Evolutionary conservation across 208 protist genomes (phyloP), one percentile per base, ranked within the genome.

Genomic region (Leptomonas pyrrhocoris): DNA sequence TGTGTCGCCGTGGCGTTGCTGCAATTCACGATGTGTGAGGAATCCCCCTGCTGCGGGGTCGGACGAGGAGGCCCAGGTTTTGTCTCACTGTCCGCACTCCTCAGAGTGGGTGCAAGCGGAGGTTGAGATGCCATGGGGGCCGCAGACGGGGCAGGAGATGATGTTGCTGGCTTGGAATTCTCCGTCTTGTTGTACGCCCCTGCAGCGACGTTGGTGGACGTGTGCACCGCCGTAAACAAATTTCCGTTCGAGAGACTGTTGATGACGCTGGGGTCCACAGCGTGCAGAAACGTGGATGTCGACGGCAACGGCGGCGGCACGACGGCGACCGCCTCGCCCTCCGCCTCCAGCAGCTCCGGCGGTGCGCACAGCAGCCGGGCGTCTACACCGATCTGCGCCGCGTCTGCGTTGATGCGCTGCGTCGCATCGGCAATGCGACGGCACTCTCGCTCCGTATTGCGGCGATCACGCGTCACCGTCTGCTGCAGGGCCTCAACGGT

Each of bases 1-100:
- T 69, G 71, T 51, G 71, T 77, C 30, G 61, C 40, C 18, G 69
- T 58, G 0, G 51, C 45, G 40, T 42, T 55, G 38, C 49, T 70
- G 2, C 18, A 7, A 0, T 71, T 63, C 27, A 38, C 54, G 5
- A 59, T 21, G 50, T 46, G 28, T 3, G 27, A 50, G 19, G 34
- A 23, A 13, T 43, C 7, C 21, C 30, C 31, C 21, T 21, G 21
- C 27, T 54, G 21, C 34, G 25, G 28, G 15, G n/a, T 28, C 4
- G 15, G 5, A 25, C n/a, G 1, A 36, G 61, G 2, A 13, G 31
- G 49, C 16, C 34, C 36, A 9, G n/a, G 30, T 7, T 3, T 1
- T 53, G 12, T 25, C 43, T 50, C 58, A 8, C 25, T 21, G 16
- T n/a, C 38, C 13, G 21, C 38, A 13, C 15, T 30, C 38, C 2